A percentile compares a stretch with the other conserved stretches of the same genome.
Conservation (phyloP, 306 rosid genomes). For the Quercus robur region DNA sequence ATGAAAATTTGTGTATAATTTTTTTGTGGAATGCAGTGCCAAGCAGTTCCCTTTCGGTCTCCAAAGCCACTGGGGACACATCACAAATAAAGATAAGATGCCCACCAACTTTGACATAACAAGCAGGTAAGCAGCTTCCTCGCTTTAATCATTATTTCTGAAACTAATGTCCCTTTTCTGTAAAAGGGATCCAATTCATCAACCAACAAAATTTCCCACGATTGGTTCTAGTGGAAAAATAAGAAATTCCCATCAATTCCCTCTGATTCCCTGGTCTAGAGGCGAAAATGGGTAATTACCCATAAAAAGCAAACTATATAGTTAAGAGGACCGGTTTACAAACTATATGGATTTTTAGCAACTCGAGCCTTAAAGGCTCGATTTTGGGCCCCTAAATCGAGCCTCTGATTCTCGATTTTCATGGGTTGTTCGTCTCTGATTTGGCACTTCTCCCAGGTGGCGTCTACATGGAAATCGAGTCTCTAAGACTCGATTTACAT, state of each 20-base stretch:
- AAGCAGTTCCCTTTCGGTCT: constrained; percentile 1
- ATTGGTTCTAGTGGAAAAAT: constrained; percentile 13
- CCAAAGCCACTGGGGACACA: constrained; percentile 12
- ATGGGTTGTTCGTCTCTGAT: too few species aligned
- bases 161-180: constrained; percentile 19
- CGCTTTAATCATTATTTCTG: constrained; percentile 43
- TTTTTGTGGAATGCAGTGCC: constrained; percentile 7
- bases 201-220: constrained; percentile 25
- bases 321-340: too few species aligned
- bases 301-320: too few species aligned
- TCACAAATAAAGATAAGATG: background rate
- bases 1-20: background rate
- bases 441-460: too few species aligned
- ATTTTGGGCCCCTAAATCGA: too few species aligned
- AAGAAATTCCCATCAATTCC: background rate
- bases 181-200: constrained; percentile 20
- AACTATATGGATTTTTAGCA: too few species aligned
- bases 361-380: too few species aligned
- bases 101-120: constrained; percentile 28
- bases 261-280: background rate
- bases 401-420: too few species aligned
- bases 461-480: too few species aligned
- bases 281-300: too few species aligned
- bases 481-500: too few species aligned
- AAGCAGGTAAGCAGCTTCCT: constrained; percentile 7